Conservation (phyloP, 331 rosid species). For the Dryas integrifolia region DNA sequence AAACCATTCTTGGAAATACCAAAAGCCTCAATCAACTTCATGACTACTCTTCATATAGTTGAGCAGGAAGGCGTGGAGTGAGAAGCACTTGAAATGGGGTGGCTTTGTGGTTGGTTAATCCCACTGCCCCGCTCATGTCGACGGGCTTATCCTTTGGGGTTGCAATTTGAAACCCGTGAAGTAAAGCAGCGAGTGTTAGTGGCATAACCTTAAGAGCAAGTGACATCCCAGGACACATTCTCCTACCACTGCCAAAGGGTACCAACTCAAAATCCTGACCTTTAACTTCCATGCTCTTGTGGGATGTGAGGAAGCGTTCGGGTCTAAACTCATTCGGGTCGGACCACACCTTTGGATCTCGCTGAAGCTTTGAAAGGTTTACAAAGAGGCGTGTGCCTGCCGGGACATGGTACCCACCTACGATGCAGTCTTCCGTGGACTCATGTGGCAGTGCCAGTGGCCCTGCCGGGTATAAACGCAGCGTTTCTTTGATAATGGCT, state of each 20-base stretch:
- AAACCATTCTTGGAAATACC: too few relatives aligned
- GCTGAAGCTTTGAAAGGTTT: slow-evolving; percentile 2
- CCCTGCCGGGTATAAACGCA: slow-evolving; percentile 7
- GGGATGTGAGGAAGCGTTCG: slow-evolving; percentile 3
- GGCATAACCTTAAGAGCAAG: not conserved
- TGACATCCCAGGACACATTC: slow-evolving; percentile 6
- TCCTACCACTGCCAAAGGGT: slow-evolving; percentile 10
- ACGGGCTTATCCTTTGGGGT: not conserved
- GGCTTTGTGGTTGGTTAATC: not conserved
- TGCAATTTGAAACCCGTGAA: slow-evolving; percentile 1
- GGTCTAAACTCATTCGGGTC: slow-evolving; percentile 12
- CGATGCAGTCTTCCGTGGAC: not conserved
- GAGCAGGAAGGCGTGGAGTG: slow-evolving; percentile 10
- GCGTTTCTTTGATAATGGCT: slow-evolving; percentile 3
- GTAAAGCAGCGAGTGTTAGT: not conserved
- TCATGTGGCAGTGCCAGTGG: not conserved
- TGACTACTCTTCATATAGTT: not conserved
- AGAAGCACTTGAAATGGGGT: not conserved
- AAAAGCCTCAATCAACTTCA: too few relatives aligned
- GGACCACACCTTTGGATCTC: slow-evolving; percentile 3
- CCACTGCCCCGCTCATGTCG: not conserved
- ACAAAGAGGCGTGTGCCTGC: slow-evolving; percentile 7
- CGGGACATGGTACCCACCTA: slow-evolving; percentile 6
- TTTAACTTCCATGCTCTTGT: not conserved
- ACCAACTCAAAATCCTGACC: slow-evolving; percentile 11